Percentiles rank a stretch among this genome's conserved stretches.
Conservation (phyloP, 129 eudicot species). For the Silybum marianum region DNA sequence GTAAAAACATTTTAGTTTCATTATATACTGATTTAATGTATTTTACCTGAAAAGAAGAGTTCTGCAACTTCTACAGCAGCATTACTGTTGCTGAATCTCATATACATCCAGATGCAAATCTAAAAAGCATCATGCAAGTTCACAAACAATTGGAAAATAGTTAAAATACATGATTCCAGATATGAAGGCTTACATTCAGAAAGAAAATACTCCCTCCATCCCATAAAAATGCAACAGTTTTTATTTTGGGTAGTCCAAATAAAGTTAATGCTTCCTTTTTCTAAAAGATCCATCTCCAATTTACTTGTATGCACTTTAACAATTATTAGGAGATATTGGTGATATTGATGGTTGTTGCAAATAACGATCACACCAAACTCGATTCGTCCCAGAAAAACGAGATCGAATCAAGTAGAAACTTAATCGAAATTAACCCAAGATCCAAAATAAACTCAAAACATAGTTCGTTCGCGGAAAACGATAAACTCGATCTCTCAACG, state of each 20-base stretch:
- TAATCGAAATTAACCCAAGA: too few relatives aligned
- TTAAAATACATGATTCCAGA: background rate
- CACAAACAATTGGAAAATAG: constrained; percentile 16
- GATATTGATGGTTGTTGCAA: background rate
- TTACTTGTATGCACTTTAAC: background rate
- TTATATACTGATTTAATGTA: background rate
- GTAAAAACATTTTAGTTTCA: background rate
- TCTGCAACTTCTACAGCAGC: constrained; percentile 55
- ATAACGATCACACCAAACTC: too few relatives aligned
- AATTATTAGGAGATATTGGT: background rate
- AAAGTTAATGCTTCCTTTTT: background rate
- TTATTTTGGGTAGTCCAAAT: background rate
- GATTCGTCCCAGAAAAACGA: too few relatives aligned
- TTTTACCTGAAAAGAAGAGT: constrained; percentile 59
- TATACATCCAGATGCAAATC: constrained; percentile 65
- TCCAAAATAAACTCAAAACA: too few relatives aligned
- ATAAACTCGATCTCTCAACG: too few relatives aligned
- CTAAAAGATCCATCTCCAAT: background rate
- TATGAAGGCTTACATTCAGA: background rate
- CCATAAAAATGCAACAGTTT: background rate
- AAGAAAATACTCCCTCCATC: background rate
- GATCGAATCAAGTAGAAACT: too few relatives aligned
- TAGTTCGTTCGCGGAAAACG: too few relatives aligned
- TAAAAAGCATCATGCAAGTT: constrained; percentile 13
- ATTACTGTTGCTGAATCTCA: constrained; percentile 39